Evolutionary conservation across 805 yeast genomes (phyloP).

Genomic region (Pichia cabralensis): DNA sequence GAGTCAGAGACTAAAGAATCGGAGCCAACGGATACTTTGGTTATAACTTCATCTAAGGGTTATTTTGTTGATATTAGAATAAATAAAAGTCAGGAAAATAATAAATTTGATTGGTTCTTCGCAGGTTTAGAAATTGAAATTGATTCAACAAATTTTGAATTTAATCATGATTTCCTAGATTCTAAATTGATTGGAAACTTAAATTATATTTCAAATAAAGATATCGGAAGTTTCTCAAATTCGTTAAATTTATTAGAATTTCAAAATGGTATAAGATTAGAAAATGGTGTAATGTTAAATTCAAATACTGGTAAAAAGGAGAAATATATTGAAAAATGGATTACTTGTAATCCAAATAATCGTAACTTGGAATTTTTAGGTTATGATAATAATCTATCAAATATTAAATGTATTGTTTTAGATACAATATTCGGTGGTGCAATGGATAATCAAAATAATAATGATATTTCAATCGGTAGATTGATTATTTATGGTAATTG

Average conservation of each 20-base stretch:
- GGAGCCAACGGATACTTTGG: constrained; percentile 41
- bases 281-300: constrained; percentile 40
- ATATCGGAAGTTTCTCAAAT: constrained; percentile 3
- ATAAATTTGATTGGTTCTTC: constrained; percentile 45
- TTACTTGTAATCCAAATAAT: constrained; percentile 32
- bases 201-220: constrained; percentile 4
- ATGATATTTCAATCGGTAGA: constrained; percentile 28
- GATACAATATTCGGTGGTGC: constrained; percentile 8
- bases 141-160: constrained; percentile 27
- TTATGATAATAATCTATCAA: constrained; percentile 12
- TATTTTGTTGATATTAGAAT: constrained; percentile 41
- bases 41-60: constrained; percentile 32
- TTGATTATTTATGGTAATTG: constrained; percentile 40
- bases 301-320: constrained; percentile 32
- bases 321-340: constrained; percentile 46
- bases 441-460: constrained; percentile 12
- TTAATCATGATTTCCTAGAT: constrained; percentile 33
- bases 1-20: constrained; percentile 27
- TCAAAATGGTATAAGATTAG: constrained; percentile 34
- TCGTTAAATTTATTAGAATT: constrained; percentile 11
- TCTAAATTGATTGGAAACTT: constrained; percentile 25
- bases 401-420: constrained; percentile 18
- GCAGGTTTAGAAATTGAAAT: constrained; percentile 37
- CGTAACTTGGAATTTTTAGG: constrained; percentile 3
- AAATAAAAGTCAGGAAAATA: constrained; percentile 9